These are phyloP conservation scores for Suillus spraguei DNA, from an alignment of 768 basidiomycete genomes.

Conservation along the genomic window DNA sequence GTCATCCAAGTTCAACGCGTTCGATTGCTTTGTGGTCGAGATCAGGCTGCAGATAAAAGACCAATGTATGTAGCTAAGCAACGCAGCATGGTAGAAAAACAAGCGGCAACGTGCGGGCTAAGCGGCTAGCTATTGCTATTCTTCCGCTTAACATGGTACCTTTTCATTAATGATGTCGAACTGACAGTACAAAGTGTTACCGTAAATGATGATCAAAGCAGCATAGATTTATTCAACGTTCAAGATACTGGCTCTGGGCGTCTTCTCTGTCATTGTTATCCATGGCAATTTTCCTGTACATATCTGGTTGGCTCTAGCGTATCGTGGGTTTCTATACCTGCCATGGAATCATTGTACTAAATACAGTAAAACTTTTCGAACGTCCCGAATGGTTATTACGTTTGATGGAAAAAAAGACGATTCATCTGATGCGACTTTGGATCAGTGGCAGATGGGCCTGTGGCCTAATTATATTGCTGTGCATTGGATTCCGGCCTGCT, in stretches of 20 bases:
- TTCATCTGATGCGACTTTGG: not conserved
- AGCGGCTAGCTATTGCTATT: not conserved
- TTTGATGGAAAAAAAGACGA: not conserved
- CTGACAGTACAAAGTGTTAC: not conserved
- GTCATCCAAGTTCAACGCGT: not conserved
- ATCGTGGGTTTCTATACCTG: not conserved
- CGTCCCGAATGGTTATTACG: not conserved
- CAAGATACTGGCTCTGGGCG: not conserved
- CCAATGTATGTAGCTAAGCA: slow-evolving; percentile 7
- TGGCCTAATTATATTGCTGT: not conserved
- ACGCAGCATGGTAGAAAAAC: not conserved
- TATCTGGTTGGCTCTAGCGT: not conserved
- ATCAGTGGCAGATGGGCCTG: not conserved
- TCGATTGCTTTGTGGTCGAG: no score
- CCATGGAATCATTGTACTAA: not conserved
- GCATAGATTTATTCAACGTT: not conserved
- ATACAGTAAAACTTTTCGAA: not conserved
- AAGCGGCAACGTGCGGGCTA: not conserved
- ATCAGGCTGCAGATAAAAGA: not conserved
- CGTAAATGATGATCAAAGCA: not conserved
- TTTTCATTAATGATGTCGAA: not conserved
- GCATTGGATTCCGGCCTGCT: no score
- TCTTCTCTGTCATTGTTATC: no score
- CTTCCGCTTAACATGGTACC: not conserved
- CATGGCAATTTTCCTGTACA: not conserved